A percentile compares a stretch with the other conserved stretches of the same genome.
These are phyloP conservation scores for Pichia heedii DNA, from an alignment of 805 yeast genomes.

Conservation along the genomic window DNA sequence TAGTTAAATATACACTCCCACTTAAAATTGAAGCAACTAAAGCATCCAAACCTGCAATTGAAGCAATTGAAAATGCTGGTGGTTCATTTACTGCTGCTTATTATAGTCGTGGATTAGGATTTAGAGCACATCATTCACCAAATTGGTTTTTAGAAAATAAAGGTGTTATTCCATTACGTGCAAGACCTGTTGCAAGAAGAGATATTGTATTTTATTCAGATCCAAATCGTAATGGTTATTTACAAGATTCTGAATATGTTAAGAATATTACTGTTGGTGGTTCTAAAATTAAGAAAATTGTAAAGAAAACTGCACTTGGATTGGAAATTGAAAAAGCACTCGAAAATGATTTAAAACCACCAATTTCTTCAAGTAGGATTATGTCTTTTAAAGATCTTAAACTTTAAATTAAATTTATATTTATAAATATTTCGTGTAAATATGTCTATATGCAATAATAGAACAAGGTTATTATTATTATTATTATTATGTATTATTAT, in stretches of 20 bases:
- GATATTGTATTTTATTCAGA: conserved; percentile 72
- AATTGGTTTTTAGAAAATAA: conserved; percentile 54
- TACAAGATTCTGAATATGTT: conserved; percentile 34
- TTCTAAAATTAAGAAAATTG: conserved; percentile 7
- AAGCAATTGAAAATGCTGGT: conserved; percentile 61
- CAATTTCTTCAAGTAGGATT: conserved; percentile 15
- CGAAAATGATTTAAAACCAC: neutral
- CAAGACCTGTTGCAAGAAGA: conserved; percentile 78
- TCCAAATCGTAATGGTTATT: conserved; percentile 67
- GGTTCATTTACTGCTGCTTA: conserved; percentile 69
- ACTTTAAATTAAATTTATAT: conserved; percentile 1
- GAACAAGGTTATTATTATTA: neutral
- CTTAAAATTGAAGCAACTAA: conserved; percentile 72
- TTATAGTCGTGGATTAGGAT: conserved; percentile 51
- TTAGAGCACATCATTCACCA: conserved; percentile 72
- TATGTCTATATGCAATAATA: conserved; percentile 1
- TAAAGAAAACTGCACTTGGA: conserved; percentile 17
- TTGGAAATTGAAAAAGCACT: conserved; percentile 15
- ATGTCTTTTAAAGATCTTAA: conserved; percentile 20
- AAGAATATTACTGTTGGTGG: conserved; percentile 20
- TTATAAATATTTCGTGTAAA: neutral
- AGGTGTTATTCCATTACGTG: conserved; percentile 75
- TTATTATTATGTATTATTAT: no score
- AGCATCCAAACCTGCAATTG: conserved; percentile 70
- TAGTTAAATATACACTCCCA: conserved; percentile 41